Percentiles rank a stretch among this genome's conserved stretches.
phyloP scores from a whole-genome alignment of 805 yeast genomes.

The Nakazawaea holstii region DNA sequence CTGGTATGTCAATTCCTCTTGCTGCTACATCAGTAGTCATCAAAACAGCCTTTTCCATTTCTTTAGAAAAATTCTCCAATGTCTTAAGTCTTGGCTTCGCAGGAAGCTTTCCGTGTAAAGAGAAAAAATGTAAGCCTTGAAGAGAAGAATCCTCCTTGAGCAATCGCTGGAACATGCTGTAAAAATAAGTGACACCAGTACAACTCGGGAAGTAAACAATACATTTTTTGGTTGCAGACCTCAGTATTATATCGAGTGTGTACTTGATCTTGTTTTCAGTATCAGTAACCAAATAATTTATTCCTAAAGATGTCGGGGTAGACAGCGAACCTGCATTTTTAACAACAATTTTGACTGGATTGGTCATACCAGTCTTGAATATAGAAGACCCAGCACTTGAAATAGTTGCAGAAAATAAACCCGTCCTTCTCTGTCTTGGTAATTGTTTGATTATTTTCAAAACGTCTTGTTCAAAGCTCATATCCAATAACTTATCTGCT shows the following conservation, averaged over 20 bases:
- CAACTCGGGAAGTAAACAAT: constrained; percentile 95
- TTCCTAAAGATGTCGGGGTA: constrained; percentile 58
- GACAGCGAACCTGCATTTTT: constrained; percentile 37
- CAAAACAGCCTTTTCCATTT: constrained; percentile 50
- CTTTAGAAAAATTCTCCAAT: constrained; percentile 51
- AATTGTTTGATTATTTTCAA: constrained; percentile 58
- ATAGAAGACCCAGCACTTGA: constrained; percentile 74
- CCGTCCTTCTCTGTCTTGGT: constrained; percentile 92
- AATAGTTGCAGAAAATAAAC: constrained; percentile 90
- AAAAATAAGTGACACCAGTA: constrained; percentile 72
- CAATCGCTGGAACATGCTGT: constrained; percentile 44
- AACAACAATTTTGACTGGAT: constrained; percentile 86
- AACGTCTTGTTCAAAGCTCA: constrained; percentile 67
- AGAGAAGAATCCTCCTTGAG: constrained; percentile 16
- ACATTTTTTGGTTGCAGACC: constrained; percentile 63
- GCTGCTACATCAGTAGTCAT: constrained; percentile 99
- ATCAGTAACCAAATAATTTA: constrained; percentile 54
- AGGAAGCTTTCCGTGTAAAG: constrained; percentile 89
- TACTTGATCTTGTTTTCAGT: constrained; percentile 59
- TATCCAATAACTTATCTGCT: constrained; percentile 84
- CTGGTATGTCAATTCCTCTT: constrained; percentile 91
- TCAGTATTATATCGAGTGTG: constrained; percentile 46
- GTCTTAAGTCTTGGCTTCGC: constrained; percentile 76
- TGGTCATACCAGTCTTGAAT: constrained; percentile 84
- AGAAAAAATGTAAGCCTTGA: constrained; percentile 43